phyloP scores from a whole-genome alignment of 225 moss, liverwort and hornwort genomes.

The Antitrichia curtipendula region DNA sequence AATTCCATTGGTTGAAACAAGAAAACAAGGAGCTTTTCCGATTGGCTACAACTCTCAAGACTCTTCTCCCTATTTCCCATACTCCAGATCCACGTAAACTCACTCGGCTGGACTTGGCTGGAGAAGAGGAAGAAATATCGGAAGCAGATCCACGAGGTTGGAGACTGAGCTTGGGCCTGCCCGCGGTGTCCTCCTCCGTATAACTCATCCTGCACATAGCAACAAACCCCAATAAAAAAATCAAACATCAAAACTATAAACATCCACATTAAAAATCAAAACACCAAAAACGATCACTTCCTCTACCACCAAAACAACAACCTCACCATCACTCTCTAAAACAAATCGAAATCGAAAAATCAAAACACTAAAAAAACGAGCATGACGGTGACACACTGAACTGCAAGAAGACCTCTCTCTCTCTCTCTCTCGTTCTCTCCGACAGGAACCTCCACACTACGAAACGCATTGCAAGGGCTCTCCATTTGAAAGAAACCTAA shows the following conservation, averaged over 20 bases:
- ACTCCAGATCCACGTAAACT: neutral
- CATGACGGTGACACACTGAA: neutral
- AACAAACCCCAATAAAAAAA: neutral
- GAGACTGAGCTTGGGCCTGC: conserved; percentile 93
- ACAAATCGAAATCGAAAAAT: neutral
- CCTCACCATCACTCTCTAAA: neutral
- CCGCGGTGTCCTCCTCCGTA: conserved; percentile 71
- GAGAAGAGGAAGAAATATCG: conserved; percentile 45
- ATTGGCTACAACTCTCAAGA: neutral
- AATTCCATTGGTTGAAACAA: neutral
- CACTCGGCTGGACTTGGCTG: conserved; percentile 77
- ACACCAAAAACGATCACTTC: neutral
- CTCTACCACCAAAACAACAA: neutral
- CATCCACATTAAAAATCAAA: neutral
- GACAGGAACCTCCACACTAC: neutral
- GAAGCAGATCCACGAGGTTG: conserved; percentile 82
- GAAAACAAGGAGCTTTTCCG: neutral
- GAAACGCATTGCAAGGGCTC: neutral
- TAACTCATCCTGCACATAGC: conserved; percentile 61
- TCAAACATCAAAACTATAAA: neutral
- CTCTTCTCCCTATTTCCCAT: neutral
- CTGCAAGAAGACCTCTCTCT: neutral
- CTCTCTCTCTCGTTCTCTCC: neutral
- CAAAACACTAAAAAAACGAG: neutral
- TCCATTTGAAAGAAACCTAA: neutral